These are phyloP conservation scores for Colletotrichum zoysiae DNA, from an alignment of 2,329 filamentous ascomycete species.

Conservation along the genomic window DNA sequence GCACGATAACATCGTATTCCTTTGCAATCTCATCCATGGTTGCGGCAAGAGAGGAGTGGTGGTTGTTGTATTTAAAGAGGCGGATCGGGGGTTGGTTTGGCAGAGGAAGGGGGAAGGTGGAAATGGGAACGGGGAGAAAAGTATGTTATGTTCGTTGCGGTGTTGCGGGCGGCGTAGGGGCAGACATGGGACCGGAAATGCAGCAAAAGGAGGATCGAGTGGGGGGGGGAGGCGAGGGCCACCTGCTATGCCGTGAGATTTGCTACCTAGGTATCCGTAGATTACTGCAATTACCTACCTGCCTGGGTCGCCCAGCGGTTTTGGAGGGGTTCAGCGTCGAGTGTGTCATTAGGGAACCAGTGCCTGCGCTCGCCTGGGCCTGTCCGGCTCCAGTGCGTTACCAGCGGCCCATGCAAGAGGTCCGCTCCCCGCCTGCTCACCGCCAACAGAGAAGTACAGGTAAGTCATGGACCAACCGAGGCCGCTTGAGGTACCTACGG, in stretches of 20 bases:
- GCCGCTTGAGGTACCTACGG: constrained; percentile 2
- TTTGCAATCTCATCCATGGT: constrained; percentile 97
- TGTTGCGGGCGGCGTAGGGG: constrained; percentile 27
- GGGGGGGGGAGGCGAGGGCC: constrained; percentile 31
- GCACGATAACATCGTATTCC: constrained; percentile 98
- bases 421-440: constrained; percentile 39
- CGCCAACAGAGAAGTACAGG: constrained; percentile 29
- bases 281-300: constrained; percentile 12
- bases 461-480: constrained; percentile 11
- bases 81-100: constrained; percentile 29
- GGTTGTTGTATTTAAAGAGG: constrained; percentile 12
- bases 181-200: constrained; percentile 40
- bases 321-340: constrained; percentile 40
- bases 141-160: constrained; percentile 31
- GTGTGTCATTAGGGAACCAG: constrained; percentile 39
- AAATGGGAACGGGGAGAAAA: constrained; percentile 27
- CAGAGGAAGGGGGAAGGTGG: constrained; percentile 23
- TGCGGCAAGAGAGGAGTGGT: constrained; percentile 45
- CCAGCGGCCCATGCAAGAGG: constrained; percentile 34
- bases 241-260: constrained; percentile 30
- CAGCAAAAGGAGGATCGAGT: constrained; percentile 38
- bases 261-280: neutral
- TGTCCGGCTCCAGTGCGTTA: constrained; percentile 33
- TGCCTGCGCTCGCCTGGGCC: constrained; percentile 33
- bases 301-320: neutral